Conservation (phyloP, 1,284 basidiomycete species). For the Ganoderma multipileum region DNA sequence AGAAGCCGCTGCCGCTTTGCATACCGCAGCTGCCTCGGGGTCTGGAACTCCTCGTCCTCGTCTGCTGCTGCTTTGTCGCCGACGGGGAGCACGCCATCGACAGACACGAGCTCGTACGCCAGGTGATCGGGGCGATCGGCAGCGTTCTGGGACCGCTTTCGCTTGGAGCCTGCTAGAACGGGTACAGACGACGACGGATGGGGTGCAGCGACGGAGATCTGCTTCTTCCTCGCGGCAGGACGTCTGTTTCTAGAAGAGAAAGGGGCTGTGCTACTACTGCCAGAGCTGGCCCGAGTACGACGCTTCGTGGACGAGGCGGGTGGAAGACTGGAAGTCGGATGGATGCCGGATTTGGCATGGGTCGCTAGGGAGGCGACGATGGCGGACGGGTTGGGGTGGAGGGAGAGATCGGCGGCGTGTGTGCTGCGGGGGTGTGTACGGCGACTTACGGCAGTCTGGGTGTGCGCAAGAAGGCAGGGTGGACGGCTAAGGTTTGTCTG, state of each 20-base stretch:
- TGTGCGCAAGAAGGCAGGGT: constrained; percentile 12
- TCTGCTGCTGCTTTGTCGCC: not conserved
- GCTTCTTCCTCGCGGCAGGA: constrained; percentile 9
- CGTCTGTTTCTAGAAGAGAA: constrained; percentile 12
- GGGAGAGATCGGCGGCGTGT: constrained; percentile 2
- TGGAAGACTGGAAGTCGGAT: constrained; percentile 1
- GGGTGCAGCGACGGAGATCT: not conserved
- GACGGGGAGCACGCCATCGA: not conserved
- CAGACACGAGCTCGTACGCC: constrained; percentile 23
- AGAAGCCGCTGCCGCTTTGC: constrained; percentile 30
- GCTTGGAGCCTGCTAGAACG: constrained; percentile 22
- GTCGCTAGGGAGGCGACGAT: constrained; percentile 1
- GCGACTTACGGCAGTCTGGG: constrained; percentile 19
- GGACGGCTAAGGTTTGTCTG: constrained; percentile 15
- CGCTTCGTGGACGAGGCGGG: constrained; percentile 8
- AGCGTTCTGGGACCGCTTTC: constrained; percentile 16
- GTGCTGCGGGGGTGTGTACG: constrained; percentile 9
- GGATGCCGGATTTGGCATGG: constrained; percentile 7
- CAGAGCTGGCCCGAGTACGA: constrained; percentile 18
- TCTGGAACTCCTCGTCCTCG: constrained; percentile 14
- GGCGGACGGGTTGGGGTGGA: not conserved
- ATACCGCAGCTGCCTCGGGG: constrained; percentile 29
- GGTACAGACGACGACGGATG: constrained; percentile 7
- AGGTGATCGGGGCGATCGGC: constrained; percentile 15
- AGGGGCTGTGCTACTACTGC: constrained; percentile 8